phyloP scores from a whole-genome alignment of 78 protist species.

The Dictyostelium purpureum region DNA sequence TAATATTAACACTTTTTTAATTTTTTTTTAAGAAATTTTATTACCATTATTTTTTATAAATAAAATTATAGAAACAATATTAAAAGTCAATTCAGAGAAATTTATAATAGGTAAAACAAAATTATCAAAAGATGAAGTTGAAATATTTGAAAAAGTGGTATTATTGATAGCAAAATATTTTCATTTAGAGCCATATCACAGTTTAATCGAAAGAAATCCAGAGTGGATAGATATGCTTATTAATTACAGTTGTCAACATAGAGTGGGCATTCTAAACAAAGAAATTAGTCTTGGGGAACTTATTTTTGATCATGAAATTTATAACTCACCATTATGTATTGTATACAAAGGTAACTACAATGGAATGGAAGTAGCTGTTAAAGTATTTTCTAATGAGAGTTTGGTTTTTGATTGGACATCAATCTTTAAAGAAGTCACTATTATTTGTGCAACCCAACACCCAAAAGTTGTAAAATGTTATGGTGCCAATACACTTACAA shows the following conservation, averaged over 20 bases:
- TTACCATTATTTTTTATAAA: constrained; percentile 19
- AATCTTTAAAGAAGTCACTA: constrained; percentile 23
- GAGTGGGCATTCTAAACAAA: constrained; percentile 1
- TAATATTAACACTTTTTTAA: not conserved
- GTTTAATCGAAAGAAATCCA: constrained; percentile 46
- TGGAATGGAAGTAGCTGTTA: constrained; percentile 56
- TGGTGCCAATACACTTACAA: constrained; percentile 56
- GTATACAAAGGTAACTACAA: constrained; percentile 36
- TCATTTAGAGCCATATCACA: constrained; percentile 40
- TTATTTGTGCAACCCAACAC: constrained; percentile 41
- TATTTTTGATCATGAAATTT: not conserved
- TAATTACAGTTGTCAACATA: constrained; percentile 1
- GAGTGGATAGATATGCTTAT: constrained; percentile 59
- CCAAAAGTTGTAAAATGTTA: constrained; percentile 47
- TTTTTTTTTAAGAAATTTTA: not conserved
- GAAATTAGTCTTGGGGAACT: not conserved
- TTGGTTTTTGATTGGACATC: constrained; percentile 53
- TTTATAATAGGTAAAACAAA: not conserved
- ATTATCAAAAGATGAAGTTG: constrained; percentile 14
- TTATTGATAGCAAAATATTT: constrained; percentile 23
- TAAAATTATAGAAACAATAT: constrained; percentile 29
- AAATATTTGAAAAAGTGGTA: not conserved
- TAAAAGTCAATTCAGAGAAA: constrained; percentile 16
- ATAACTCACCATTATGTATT: constrained; percentile 69
- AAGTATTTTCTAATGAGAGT: constrained; percentile 53